Evolutionary conservation across 1,284 basidiomycete genomes (phyloP).

Genomic region (Anthracocystis walkeri): DNA sequence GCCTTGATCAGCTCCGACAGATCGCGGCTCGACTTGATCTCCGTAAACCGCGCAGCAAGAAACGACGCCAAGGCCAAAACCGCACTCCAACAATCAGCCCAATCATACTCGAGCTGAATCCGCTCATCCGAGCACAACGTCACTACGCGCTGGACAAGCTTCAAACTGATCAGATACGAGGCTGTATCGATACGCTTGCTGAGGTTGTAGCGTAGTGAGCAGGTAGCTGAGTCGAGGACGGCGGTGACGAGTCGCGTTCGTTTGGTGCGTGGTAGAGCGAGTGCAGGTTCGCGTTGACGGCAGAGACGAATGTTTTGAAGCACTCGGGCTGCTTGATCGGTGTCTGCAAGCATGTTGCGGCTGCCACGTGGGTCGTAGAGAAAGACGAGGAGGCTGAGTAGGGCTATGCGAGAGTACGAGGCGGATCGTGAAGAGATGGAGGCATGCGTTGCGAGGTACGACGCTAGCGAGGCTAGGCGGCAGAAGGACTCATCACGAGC

Average conservation of each 20-base stretch:
- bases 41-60: constrained; percentile 40
- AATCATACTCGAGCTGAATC: constrained; percentile 60
- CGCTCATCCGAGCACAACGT: constrained; percentile 48
- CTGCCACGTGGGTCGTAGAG: constrained; percentile 48
- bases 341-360: constrained; percentile 40
- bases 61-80: constrained; percentile 51
- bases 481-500: constrained; percentile 38
- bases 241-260: constrained; percentile 53
- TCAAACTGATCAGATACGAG: constrained; percentile 51
- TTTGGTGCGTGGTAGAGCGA: constrained; percentile 39
- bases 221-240: constrained; percentile 52
- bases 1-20: constrained; percentile 42
- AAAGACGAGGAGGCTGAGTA: constrained; percentile 54
- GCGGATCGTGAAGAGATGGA: constrained; percentile 46
- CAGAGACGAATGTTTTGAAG: constrained; percentile 49
- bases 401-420: constrained; percentile 47
- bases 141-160: constrained; percentile 51
- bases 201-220: constrained; percentile 62
- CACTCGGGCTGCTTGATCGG: constrained; percentile 6
- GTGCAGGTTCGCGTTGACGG: constrained; percentile 57
- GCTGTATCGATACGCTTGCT: constrained; percentile 58
- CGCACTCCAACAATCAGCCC: constrained; percentile 59
- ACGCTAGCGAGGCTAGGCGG: constrained; percentile 50
- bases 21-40: constrained; percentile 43
- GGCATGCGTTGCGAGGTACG: constrained; percentile 59